Evolutionary conservation across 2,329 filamentous ascomycete species (phyloP).

Genomic region (Fusarium sp.): DNA sequence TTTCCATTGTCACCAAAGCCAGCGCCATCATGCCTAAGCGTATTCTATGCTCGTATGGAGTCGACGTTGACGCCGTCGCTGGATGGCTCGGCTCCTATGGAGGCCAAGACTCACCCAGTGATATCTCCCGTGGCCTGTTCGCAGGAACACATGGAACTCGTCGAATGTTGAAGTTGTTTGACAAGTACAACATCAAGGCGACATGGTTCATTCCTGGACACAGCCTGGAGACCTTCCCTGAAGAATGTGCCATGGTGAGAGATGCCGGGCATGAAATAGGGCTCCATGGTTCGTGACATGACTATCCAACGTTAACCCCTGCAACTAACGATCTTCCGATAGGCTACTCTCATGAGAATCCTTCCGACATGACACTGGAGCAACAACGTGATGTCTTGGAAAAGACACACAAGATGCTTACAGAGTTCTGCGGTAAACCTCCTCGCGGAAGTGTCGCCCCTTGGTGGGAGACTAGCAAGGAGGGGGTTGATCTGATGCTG

Average conservation of each 20-base stretch:
- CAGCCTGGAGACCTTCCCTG: slow-evolving; percentile 61
- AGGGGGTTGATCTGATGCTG: slow-evolving; percentile 73
- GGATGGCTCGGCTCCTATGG: slow-evolving; percentile 82
- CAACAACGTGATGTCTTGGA: slow-evolving; percentile 81
- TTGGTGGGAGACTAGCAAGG: slow-evolving; percentile 78
- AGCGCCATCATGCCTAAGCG: slow-evolving; percentile 1
- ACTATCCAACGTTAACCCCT: accelerated
- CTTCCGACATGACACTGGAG: slow-evolving; percentile 76
- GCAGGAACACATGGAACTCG: slow-evolving; percentile 75
- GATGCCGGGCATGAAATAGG: slow-evolving; percentile 63
- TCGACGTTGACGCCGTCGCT: slow-evolving; percentile 81
- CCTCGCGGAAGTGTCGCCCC: slow-evolving; percentile 79
- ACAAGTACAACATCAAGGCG: slow-evolving; percentile 78
- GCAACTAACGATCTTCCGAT: accelerated
- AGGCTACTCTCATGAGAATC: slow-evolving; percentile 79
- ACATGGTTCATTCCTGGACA: slow-evolving; percentile 65
- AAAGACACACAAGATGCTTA: slow-evolving; percentile 78
- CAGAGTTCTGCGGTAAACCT: slow-evolving; percentile 75
- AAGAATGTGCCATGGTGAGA: slow-evolving; percentile 57
- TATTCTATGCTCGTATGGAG: slow-evolving; percentile 62
- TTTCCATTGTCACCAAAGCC: not conserved
- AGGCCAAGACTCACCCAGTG: slow-evolving; percentile 75
- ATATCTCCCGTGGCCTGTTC: slow-evolving; percentile 58
- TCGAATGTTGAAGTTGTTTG: slow-evolving; percentile 76
- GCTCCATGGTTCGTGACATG: slow-evolving; percentile 61